Conservation (phyloP, 1,284 basidiomycete genomes). For the Rhodotorula sp. region DNA sequence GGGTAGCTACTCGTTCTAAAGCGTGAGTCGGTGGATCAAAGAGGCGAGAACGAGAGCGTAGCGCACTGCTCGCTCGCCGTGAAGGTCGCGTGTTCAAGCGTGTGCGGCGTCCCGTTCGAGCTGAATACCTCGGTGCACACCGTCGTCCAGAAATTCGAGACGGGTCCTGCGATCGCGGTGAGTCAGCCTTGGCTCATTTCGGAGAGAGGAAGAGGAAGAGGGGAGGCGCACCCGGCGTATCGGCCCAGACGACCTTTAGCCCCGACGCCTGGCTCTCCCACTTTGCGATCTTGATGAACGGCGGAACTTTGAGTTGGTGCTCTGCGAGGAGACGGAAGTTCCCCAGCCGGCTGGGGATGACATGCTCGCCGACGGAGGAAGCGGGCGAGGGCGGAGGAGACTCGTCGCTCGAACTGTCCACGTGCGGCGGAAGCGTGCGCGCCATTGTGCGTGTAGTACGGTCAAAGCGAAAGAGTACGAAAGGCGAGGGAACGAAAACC, state of each 20-base stretch:
- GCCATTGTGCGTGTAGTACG: not conserved
- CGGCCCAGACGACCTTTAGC: slow-evolving; percentile 55
- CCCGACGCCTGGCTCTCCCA: slow-evolving; percentile 41
- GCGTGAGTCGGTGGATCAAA: not conserved
- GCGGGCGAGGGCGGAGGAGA: not conserved
- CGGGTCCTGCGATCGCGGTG: slow-evolving; percentile 62
- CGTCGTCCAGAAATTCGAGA: slow-evolving; percentile 89
- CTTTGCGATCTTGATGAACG: slow-evolving; percentile 34
- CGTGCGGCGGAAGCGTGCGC: not conserved
- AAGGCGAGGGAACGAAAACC: not conserved
- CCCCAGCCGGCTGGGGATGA: not conserved
- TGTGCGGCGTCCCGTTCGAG: slow-evolving; percentile 80
- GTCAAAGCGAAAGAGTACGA: not conserved
- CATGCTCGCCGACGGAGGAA: not conserved
- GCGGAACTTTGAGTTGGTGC: slow-evolving; percentile 15
- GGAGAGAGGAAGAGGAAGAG: not conserved
- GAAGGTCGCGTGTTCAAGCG: slow-evolving; percentile 65
- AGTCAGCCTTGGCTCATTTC: not conserved
- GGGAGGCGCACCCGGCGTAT: slow-evolving; percentile 40
- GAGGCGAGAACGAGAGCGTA: not conserved
- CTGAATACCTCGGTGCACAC: slow-evolving; percentile 78
- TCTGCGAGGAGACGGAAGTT: not conserved
- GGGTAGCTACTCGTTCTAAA: slow-evolving; percentile 61
- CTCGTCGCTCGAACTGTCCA: not conserved
- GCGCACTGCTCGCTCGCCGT: slow-evolving; percentile 3